Evolutionary conservation across 139 green algal species (phyloP), one percentile per base, ranked within the genome.

Genomic region (Chloropicon primus): DNA sequence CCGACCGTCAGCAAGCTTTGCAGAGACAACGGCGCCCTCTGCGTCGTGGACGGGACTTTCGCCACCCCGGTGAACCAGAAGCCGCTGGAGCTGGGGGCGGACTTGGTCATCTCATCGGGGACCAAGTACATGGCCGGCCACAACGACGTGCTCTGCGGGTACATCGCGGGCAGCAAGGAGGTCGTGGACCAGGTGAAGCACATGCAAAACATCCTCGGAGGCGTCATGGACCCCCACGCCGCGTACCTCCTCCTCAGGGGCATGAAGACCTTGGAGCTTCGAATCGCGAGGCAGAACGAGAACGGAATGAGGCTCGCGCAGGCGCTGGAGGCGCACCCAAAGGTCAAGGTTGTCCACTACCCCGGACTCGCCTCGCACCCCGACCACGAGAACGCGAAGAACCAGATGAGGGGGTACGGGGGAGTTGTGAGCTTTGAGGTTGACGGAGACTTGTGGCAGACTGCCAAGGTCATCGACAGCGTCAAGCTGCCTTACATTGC

Each of bases 81-180:
- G 5, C 78, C 82, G 24, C 54, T 98, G 0, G 72, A 80, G 2
- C 85, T 96, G 10, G 96, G 96, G 2, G 96, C 96, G 1, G 96
- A 99, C 84, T 82, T 99, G n/a, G 96, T 99, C 1, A 88, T 99
- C 28, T 94, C 98, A 85, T 96, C 88, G 0, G 96, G 88, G 28
- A 99, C 96, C 74, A 99, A 99, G 86, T 99, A 98, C 85, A 83
- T 98, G 25, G 96, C 89, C 0, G 96, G 95, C 21, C 96, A 99
- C 89, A 98, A 99, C 80, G 96, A 99, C 76, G 93, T 99, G 53
- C 85, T 99, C 76, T 93, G 91, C 1, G 95, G 95, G 1, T 85
- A 86, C 22, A 87, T 98, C 73, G 88, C 85, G 23, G 94, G 94
- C 76, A 87, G 81, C 28, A 81, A 77, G 5, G 92, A 97, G 41